Evolutionary conservation across 257 asterid species (phyloP).

Genomic region (Nicotiana obtusifolia): DNA sequence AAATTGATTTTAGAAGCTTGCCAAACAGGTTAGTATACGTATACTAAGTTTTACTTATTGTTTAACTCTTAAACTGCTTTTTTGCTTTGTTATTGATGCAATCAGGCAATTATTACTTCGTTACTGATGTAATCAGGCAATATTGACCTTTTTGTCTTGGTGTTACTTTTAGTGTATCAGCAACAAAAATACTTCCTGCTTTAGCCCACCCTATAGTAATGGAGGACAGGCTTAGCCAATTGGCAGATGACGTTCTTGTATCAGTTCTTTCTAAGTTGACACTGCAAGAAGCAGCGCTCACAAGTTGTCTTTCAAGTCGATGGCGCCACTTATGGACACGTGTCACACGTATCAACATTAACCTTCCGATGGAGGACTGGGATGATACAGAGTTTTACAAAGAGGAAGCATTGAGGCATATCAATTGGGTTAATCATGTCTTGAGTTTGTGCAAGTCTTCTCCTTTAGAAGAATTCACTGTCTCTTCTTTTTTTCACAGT

Average conservation of each 20-base stretch:
- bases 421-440: not conserved
- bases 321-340: not conserved
- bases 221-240: not conserved
- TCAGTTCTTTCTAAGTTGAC: not conserved
- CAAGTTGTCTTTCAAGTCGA: not conserved
- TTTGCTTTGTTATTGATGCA: too few species aligned
- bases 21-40: too few species aligned
- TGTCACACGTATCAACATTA: not conserved
- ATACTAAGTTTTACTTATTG: too few species aligned
- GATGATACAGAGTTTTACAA: not conserved
- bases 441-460: not conserved
- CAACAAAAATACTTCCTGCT: too few species aligned
- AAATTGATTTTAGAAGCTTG: too few species aligned
- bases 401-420: not conserved
- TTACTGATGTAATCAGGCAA: too few species aligned
- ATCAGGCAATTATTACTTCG: too few species aligned
- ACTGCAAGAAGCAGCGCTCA: not conserved
- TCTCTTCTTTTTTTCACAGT: not conserved
- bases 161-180: too few species aligned
- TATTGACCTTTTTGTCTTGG: too few species aligned
- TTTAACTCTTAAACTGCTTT: too few species aligned
- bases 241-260: not conserved
- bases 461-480: not conserved
- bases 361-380: too few species aligned
- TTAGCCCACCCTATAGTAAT: too few species aligned